Evolutionary conservation across 2,329 filamentous ascomycete species (phyloP).

Genomic region (Claviceps africana): DNA sequence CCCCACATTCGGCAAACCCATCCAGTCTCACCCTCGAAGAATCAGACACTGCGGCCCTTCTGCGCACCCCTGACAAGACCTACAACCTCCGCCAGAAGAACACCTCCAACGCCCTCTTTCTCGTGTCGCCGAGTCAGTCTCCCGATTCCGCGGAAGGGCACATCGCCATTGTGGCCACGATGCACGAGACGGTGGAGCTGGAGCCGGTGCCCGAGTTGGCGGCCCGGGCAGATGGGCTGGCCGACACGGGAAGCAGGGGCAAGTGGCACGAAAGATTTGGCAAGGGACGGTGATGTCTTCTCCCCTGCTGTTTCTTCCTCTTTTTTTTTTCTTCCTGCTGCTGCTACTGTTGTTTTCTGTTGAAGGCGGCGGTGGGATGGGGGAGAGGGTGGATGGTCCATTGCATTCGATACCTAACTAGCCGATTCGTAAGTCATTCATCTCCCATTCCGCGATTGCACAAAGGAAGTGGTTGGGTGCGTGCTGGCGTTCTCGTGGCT

Average conservation of each 20-base stretch:
- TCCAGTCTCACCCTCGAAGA: constrained; percentile 34
- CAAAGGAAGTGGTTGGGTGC: no score
- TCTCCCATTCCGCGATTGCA: no score
- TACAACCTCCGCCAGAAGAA: constrained; percentile 53
- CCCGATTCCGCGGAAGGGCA: constrained; percentile 16
- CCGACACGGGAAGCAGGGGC: constrained; percentile 24
- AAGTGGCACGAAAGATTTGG: constrained; percentile 50
- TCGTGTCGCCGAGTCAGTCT: constrained; percentile 27
- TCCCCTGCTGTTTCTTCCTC: no score
- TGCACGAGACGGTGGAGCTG: constrained; percentile 50
- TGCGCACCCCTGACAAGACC: constrained; percentile 35
- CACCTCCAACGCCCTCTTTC: constrained; percentile 50
- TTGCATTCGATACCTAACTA: no score
- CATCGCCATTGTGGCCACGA: constrained; percentile 36
- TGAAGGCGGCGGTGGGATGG: no score
- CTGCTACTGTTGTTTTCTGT: no score
- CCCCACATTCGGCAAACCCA: not conserved
- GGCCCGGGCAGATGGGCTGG: constrained; percentile 15
- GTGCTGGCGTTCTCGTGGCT: not conserved
- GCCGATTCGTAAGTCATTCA: no score
- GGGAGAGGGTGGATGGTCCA: no score
- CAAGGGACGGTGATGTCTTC: constrained; percentile 20
- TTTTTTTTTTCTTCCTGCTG: no score
- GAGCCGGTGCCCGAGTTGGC: constrained; percentile 26
- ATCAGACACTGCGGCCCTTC: constrained; percentile 34